Conservation (phyloP, 2,329 filamentous ascomycete species). For the Rugonectria rugulosa region DNA sequence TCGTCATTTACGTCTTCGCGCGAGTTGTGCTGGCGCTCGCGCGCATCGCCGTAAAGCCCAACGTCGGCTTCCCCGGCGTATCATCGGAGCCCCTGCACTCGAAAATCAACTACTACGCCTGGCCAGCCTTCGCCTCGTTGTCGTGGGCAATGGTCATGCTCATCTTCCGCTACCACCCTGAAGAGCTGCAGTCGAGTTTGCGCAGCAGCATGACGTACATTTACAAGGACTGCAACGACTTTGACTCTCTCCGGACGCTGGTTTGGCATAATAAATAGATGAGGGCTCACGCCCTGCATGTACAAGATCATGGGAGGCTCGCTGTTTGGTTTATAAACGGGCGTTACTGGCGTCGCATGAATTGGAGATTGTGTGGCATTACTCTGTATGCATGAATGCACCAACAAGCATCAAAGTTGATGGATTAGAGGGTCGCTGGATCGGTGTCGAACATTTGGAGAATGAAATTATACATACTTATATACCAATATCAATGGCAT, state of each 20-base stretch:
- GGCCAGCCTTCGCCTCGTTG: slow-evolving; percentile 89
- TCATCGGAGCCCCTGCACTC: slow-evolving; percentile 56
- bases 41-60: slow-evolving; percentile 78
- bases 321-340: slow-evolving; percentile 6
- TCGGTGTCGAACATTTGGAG: slow-evolving; percentile 1
- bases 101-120: slow-evolving; percentile 74
- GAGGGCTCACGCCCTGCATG: slow-evolving; percentile 1
- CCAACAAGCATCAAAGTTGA: background rate
- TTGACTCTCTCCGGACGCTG: slow-evolving; percentile 86
- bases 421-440: slow-evolving; percentile 17
- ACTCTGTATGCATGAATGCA: slow-evolving; percentile 25
- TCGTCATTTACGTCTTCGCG: slow-evolving; percentile 97
- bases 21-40: slow-evolving; percentile 86
- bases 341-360: slow-evolving; percentile 28
- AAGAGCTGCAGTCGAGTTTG: slow-evolving; percentile 89
- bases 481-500: too few relatives aligned
- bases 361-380: slow-evolving; percentile 19
- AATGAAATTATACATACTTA: background rate
- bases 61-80: slow-evolving; percentile 57
- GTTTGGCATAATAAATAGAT: slow-evolving; percentile 80
- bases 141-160: slow-evolving; percentile 97
- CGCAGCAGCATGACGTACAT: slow-evolving; percentile 98
- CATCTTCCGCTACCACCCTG: slow-evolving; percentile 90
- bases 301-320: background rate
- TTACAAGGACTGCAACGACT: slow-evolving; percentile 87